These are phyloP conservation scores for Gossypium stocksii DNA, from an alignment of 345 rosid species.

Conservation along the genomic window DNA sequence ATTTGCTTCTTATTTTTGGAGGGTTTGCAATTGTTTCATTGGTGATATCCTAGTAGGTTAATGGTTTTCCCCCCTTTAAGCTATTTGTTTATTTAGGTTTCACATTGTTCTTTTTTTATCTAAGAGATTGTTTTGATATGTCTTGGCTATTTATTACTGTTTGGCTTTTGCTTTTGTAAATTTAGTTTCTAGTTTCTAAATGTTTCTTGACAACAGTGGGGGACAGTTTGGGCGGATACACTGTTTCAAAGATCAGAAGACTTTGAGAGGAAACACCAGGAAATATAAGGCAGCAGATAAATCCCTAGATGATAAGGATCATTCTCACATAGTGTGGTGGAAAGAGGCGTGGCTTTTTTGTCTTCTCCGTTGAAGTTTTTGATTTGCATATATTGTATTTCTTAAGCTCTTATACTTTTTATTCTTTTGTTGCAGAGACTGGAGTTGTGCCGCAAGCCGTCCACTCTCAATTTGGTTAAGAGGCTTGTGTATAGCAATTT, in stretches of 20 bases:
- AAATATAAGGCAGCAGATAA: constrained; percentile 40
- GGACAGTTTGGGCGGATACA: constrained; percentile 32
- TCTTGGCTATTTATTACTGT: neutral
- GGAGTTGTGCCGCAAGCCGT: constrained; percentile 75
- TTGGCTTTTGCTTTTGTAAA: constrained; percentile 6
- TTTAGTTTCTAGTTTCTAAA: neutral
- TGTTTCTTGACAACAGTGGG: constrained; percentile 24
- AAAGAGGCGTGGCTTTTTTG: constrained; percentile 51
- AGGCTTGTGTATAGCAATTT: constrained; percentile 75
- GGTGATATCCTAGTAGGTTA: neutral
- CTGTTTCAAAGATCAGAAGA: constrained; percentile 49
- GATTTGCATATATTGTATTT: neutral
- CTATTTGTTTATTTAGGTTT: neutral
- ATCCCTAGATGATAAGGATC: constrained; percentile 54
- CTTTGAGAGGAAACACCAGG: constrained; percentile 39
- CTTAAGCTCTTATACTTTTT: neutral
- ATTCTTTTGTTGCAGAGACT: constrained; percentile 49
- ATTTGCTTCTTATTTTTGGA: neutral
- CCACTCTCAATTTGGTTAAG: constrained; percentile 60
- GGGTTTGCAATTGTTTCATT: neutral
- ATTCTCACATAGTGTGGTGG: constrained; percentile 82
- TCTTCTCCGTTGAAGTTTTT: neutral
- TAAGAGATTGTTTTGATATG: neutral
- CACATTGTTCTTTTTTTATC: neutral
- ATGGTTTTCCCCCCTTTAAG: neutral